Conservation (phyloP, 1,284 basidiomycete genomes). For the Austropuccinia psidii region DNA sequence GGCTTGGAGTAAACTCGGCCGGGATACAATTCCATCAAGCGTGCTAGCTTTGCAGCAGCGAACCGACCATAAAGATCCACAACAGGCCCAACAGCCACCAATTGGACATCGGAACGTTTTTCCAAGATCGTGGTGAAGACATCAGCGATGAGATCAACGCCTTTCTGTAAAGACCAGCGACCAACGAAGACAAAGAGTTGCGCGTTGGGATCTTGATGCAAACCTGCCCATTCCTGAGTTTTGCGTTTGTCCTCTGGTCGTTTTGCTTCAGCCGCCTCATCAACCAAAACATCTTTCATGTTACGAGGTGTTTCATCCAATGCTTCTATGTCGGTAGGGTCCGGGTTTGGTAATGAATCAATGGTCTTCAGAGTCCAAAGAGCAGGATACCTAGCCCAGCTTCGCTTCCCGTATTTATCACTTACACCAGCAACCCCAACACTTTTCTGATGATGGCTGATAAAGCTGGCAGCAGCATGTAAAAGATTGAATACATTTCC, state of each 20-base stretch:
- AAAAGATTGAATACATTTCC: slow-evolving; percentile 92
- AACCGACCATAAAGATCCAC: slow-evolving; percentile 89
- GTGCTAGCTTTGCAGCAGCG: slow-evolving; percentile 79
- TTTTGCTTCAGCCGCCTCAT: slow-evolving; percentile 70
- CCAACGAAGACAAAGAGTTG: slow-evolving; percentile 90
- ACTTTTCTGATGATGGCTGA: slow-evolving; percentile 82
- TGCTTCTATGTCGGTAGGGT: slow-evolving; percentile 72
- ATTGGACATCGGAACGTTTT: slow-evolving; percentile 73
- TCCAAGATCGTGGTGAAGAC: slow-evolving; percentile 80
- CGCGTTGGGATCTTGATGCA: slow-evolving; percentile 77
- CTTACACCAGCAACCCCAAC: slow-evolving; percentile 88
- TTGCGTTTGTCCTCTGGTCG: slow-evolving; percentile 80
- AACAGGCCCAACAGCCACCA: slow-evolving; percentile 81
- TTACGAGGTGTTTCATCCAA: slow-evolving; percentile 68
- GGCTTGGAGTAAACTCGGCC: slow-evolving; percentile 87
- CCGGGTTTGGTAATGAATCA: slow-evolving; percentile 84
- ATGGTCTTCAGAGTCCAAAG: slow-evolving; percentile 90
- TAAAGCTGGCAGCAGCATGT: slow-evolving; percentile 81
- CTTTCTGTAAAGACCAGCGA: slow-evolving; percentile 90
- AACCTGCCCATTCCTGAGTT: slow-evolving; percentile 85
- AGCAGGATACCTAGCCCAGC: slow-evolving; percentile 87
- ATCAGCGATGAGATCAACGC: slow-evolving; percentile 83
- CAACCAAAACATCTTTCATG: slow-evolving; percentile 66
- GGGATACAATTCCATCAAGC: slow-evolving; percentile 87
- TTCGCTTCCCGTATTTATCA: slow-evolving; percentile 89